Evolutionary conservation across 345 rosid genomes (phyloP).

Genomic region (Gossypium thurberi): DNA sequence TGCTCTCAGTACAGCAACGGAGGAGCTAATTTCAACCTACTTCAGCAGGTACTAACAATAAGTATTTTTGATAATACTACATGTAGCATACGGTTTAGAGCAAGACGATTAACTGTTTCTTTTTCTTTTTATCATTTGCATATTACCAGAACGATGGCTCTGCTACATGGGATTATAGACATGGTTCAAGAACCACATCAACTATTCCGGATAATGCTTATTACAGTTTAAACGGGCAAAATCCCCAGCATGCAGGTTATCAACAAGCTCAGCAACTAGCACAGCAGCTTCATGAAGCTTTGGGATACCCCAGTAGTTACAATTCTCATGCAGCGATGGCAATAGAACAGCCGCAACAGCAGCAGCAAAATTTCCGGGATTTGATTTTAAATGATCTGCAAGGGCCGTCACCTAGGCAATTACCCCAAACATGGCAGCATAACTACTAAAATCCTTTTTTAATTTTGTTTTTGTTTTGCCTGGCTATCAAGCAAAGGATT

Average conservation of each 20-base stretch:
- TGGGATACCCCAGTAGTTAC: conserved; percentile 8
- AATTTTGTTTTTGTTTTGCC: not conserved
- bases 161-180: conserved; percentile 22
- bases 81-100: not conserved
- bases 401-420: conserved; percentile 16
- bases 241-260: conserved; percentile 22
- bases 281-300: conserved; percentile 20
- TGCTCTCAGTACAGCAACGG: conserved; percentile 16
- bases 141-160: conserved; percentile 23
- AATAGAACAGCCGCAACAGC: conserved; percentile 18
- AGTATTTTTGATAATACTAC: not conserved
- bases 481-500: not conserved
- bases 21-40: conserved; percentile 15
- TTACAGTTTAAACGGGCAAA: conserved; percentile 18
- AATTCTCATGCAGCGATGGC: conserved; percentile 17
- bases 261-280: conserved; percentile 24
- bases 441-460: conserved; percentile 14
- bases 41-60: conserved; percentile 27
- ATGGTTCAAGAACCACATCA: conserved; percentile 19
- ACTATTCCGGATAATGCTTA: conserved; percentile 12
- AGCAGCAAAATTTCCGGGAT: conserved; percentile 12
- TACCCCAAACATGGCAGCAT: conserved; percentile 19
- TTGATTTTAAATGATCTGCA: conserved; percentile 10
- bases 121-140: not conserved
- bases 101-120: not conserved